Evolutionary conservation across 139 green algal genomes (phyloP).

Genomic region (Chlamydomonas sphaeroides): DNA sequence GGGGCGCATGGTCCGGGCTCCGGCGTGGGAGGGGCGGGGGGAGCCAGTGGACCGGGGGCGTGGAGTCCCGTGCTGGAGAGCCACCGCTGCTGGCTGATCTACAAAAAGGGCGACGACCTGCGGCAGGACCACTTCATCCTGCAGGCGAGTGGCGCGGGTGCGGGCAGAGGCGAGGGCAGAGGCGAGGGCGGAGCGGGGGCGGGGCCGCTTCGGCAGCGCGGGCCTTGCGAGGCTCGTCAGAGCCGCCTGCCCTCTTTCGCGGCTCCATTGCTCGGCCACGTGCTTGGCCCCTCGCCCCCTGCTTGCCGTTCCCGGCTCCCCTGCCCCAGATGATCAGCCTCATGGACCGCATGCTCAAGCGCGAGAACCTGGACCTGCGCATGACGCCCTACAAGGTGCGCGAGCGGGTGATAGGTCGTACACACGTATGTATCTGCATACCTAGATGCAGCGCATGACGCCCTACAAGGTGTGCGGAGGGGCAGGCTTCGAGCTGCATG

Average conservation of each 20-base stretch:
- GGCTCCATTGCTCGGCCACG: no score
- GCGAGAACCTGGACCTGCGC: slow-evolving; percentile 92
- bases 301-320: no score
- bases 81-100: slow-evolving; percentile 85
- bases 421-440: no score
- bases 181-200: no score
- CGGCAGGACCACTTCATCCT: slow-evolving; percentile 80
- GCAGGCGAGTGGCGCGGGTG: slow-evolving; percentile 48
- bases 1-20: background rate
- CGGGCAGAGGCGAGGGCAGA: no score
- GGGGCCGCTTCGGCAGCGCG: no score
- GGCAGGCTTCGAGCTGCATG: no score
- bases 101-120: slow-evolving; percentile 98
- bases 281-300: no score
- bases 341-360: slow-evolving; percentile 97
- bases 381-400: slow-evolving; percentile 91
- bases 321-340: slow-evolving; percentile 84
- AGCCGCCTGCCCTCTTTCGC: no score
- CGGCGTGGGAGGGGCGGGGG: background rate
- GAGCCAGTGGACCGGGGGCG: background rate
- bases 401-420: no score
- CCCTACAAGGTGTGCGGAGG: slow-evolving; percentile 88
- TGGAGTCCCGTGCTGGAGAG: slow-evolving; percentile 14
- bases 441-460: slow-evolving; percentile 86
- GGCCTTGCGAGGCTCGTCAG: no score